Evolutionary conservation across 306 rosid genomes (phyloP).

Genomic region (Neltuma alba): DNA sequence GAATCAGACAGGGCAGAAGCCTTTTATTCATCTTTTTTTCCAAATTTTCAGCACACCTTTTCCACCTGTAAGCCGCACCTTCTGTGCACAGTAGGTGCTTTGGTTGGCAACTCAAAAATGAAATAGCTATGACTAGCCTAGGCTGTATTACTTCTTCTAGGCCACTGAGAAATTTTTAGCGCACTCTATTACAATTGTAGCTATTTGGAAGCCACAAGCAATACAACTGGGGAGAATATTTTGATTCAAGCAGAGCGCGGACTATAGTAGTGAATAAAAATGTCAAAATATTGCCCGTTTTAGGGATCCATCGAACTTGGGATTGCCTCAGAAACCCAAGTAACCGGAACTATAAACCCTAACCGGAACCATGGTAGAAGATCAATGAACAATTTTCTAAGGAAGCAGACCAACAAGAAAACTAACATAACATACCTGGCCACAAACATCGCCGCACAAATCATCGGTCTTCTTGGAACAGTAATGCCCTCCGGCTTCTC

Average conservation of each 20-base stretch:
- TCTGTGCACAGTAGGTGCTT: not conserved
- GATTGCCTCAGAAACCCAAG: not conserved
- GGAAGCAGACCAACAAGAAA: not conserved
- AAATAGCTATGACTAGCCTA: not conserved
- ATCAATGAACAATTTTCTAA: not conserved
- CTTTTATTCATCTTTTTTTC: too few relatives aligned
- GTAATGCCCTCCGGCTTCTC: constrained; percentile 69
- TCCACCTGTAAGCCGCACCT: not conserved
- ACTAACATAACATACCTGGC: constrained; percentile 53
- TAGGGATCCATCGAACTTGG: not conserved
- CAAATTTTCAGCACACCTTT: too few relatives aligned
- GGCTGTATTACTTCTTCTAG: not conserved
- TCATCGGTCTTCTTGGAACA: constrained; percentile 77
- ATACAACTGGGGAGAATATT: not conserved
- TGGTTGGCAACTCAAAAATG: not conserved
- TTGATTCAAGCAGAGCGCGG: not conserved
- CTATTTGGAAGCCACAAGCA: not conserved
- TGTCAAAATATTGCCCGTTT: not conserved
- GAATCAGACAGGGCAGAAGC: too few relatives aligned
- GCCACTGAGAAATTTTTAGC: not conserved
- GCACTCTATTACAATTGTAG: not conserved
- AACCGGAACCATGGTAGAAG: not conserved
- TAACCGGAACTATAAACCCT: constrained; percentile 3
- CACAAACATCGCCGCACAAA: constrained; percentile 73
- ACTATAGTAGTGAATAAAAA: not conserved